Evolutionary conservation across 225 moss, liverwort and hornwort species (phyloP).

Genomic region (Physcomitrellopsis africana): DNA sequence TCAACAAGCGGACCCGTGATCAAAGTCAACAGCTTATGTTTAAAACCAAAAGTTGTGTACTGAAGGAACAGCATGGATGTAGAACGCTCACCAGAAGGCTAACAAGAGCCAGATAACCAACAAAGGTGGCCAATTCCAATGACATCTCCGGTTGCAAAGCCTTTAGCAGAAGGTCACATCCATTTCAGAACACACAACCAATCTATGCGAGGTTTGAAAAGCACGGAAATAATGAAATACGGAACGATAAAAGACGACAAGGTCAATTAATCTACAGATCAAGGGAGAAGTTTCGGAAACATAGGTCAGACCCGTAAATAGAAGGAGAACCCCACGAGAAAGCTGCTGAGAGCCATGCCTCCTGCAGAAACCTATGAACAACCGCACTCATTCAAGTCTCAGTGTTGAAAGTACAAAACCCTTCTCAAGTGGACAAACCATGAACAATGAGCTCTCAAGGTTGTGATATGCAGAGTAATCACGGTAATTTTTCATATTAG

Average conservation of each 20-base stretch:
- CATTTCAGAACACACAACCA: neutral
- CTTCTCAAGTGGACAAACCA: neutral
- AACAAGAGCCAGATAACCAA: constrained; percentile 50
- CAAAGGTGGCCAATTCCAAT: constrained; percentile 47
- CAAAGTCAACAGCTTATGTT: neutral
- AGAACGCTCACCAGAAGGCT: constrained; percentile 55
- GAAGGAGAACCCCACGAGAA: constrained; percentile 63
- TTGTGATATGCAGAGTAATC: neutral
- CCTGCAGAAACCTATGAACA: constrained; percentile 50
- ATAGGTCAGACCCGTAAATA: constrained; percentile 52
- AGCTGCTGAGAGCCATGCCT: constrained; percentile 63
- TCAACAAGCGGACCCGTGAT: neutral
- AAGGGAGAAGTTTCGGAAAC: neutral
- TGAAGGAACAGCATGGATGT: neutral
- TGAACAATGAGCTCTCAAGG: neutral
- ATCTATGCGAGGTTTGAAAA: neutral
- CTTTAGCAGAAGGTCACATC: neutral
- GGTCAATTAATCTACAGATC: neutral
- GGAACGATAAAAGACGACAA: neutral
- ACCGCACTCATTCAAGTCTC: neutral
- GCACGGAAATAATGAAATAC: neutral
- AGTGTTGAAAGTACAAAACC: no score
- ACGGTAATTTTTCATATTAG: neutral
- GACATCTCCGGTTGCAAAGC: constrained; percentile 39
- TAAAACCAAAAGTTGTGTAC: neutral